These are phyloP conservation scores for Mortierella sp. DNA, from an alignment of 371 early-diverging fungal species.

Conservation along the genomic window DNA sequence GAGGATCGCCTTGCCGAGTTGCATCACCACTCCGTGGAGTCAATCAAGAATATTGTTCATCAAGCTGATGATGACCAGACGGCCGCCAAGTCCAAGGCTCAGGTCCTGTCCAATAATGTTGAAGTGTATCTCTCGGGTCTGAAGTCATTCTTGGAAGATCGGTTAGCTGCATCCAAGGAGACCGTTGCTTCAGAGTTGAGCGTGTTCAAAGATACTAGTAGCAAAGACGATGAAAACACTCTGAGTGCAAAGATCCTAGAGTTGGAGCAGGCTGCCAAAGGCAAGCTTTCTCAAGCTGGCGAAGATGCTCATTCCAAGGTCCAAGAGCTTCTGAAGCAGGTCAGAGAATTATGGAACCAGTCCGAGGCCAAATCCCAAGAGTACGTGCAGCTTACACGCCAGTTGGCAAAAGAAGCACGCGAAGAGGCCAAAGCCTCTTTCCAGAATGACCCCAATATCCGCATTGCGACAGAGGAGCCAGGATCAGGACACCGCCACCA, in stretches of 20 bases:
- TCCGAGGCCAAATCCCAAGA: conserved; percentile 32
- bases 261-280: conserved; percentile 26
- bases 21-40: conserved; percentile 21
- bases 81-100: conserved; percentile 24
- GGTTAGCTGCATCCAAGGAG: conserved; percentile 42
- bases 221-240: conserved; percentile 35
- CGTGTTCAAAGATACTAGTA: conserved; percentile 45
- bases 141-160: conserved; percentile 36
- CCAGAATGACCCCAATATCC: conserved; percentile 31
- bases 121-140: conserved; percentile 40
- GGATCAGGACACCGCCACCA: conserved; percentile 54
- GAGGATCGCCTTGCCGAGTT: conserved; percentile 32
- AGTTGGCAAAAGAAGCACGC: conserved; percentile 15
- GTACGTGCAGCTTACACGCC: conserved; percentile 17
- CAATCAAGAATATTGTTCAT: conserved; percentile 32
- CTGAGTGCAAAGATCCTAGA: conserved; percentile 27
- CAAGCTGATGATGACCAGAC: conserved; percentile 24
- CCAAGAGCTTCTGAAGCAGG: conserved; percentile 36
- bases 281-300: conserved; percentile 50
- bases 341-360: conserved; percentile 34
- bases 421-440: conserved; percentile 19
- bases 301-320: conserved; percentile 61
- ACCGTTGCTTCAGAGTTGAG: conserved; percentile 32
- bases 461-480: conserved; percentile 48
- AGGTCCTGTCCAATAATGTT: conserved; percentile 31